Conservation (phyloP, 192 early-diverging fungal genomes). For the Backusella mclennaniae region DNA sequence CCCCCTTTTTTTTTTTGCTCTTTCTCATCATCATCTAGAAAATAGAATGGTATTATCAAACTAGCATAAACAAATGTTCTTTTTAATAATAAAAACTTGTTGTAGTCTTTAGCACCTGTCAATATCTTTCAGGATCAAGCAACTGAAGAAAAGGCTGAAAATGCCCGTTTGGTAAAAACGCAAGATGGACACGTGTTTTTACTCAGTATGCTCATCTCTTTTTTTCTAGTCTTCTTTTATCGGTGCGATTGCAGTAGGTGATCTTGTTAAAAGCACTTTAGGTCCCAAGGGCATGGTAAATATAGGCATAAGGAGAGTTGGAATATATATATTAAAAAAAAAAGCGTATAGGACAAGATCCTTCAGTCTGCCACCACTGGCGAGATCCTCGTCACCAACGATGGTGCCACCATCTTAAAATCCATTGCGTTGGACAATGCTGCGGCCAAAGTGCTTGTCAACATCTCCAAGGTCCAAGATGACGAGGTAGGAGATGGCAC, state of each 20-base stretch:
- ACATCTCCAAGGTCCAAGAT: constrained; percentile 99
- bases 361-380: constrained; percentile 88
- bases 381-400: constrained; percentile 94
- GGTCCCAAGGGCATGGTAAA: constrained; percentile 98
- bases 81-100: neutral
- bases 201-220: neutral
- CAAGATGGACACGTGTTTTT: neutral
- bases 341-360: constrained; percentile 84
- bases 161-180: constrained; percentile 85
- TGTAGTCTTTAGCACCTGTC: constrained; percentile 69
- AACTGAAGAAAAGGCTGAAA: constrained; percentile 95
- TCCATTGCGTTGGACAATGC: constrained; percentile 97
- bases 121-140: constrained; percentile 96
- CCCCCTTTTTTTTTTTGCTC: too few relatives aligned
- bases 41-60: neutral
- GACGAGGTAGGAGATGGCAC: constrained; percentile 99
- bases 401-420: constrained; percentile 99
- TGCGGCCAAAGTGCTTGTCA: constrained; percentile 96
- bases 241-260: constrained; percentile 98
- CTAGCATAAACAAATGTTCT: too few relatives aligned
- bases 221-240: constrained; percentile 81
- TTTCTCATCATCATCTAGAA: constrained; percentile 8
- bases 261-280: constrained; percentile 96
- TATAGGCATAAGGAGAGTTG: neutral
- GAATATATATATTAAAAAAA: neutral